Evolutionary conservation across 2,329 filamentous ascomycete genomes (phyloP), one percentile per base, ranked within the genome.

Genomic region (Verticillium nubilum): DNA sequence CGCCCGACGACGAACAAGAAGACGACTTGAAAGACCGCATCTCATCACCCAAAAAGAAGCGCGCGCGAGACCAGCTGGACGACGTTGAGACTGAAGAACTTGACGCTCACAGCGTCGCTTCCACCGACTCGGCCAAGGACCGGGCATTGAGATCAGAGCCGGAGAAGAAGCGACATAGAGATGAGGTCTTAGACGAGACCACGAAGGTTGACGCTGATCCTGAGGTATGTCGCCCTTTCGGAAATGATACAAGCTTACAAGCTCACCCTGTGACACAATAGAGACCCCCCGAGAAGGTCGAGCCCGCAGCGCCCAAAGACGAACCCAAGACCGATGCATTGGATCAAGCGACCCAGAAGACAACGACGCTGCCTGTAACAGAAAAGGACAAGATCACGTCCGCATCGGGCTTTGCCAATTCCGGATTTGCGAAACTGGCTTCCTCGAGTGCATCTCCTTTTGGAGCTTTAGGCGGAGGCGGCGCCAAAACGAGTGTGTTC

Each of bases 351-450:
- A 23, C n/a, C 19, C n/a, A 23, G 13, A 50, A 50, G 19, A 25
- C n/a, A 25, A 50, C n/a, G n/a, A 50, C n/a, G 42, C 25, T 50
- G 42, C 42, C 42, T 13, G n/a, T 50, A n/a, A 23, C 42, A 23
- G 28, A 29, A 35, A 70, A 72, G 56, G 71, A 70, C 56, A 72
- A 67, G 52, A 63, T 61, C 29, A 61, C 64, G 35, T 69, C 71
- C 57, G 83, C 83, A 10, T 50, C 42, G 25, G 84, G 87, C 5
- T 92, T 92, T 70, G 85, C 85, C 25, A 80, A 79, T 54, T 92
- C 89, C 3, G 84, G 82, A 19, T 86, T 92, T 68, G 84, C 87
- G 57, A 85, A 87, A 57, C 83, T 91, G 59, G 81, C 87, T 7
- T 76, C 82, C 26, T 81, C 84, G 5, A 76, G 78, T 37, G 76